Evolutionary conservation across 2,329 filamentous ascomycete genomes (phyloP).

Genomic region (Grosmannia serpens): DNA sequence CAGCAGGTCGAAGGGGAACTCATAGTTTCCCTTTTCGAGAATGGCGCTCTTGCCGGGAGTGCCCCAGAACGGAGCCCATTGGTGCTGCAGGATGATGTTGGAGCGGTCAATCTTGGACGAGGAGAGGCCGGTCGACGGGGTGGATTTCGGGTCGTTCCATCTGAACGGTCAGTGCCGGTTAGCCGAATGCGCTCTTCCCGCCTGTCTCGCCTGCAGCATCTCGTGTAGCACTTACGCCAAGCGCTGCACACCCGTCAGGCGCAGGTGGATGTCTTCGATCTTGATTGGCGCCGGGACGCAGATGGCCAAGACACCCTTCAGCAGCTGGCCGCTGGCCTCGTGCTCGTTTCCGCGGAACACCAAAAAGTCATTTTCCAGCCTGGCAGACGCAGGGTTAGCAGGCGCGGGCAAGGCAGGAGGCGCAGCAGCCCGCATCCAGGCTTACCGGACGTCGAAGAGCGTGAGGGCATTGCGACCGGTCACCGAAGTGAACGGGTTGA

Average conservation of each 20-base stretch:
- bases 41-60: constrained; percentile 43
- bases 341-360: constrained; percentile 65
- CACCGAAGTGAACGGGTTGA: constrained; percentile 43
- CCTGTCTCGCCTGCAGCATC: background rate
- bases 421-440: background rate
- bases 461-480: constrained; percentile 39
- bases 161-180: constrained; percentile 17
- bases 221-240: constrained; percentile 46
- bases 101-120: constrained; percentile 49
- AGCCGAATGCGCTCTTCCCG: too few species aligned
- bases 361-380: constrained; percentile 67
- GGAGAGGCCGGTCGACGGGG: constrained; percentile 42
- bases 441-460: constrained; percentile 48
- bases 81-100: constrained; percentile 52
- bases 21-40: constrained; percentile 65
- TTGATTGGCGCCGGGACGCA: constrained; percentile 59
- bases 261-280: constrained; percentile 62
- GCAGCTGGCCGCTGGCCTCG: constrained; percentile 62
- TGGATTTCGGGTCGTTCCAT: constrained; percentile 40
- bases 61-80: constrained; percentile 56
- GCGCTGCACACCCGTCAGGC: constrained; percentile 58
- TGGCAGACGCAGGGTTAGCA: constrained; percentile 20
- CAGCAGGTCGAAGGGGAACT: constrained; percentile 68
- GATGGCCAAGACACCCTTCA: constrained; percentile 63
- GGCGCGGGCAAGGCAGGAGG: background rate